These are phyloP conservation scores for Desmodesmus armatus DNA, from an alignment of 139 green algal genomes.

Conservation along the genomic window DNA sequence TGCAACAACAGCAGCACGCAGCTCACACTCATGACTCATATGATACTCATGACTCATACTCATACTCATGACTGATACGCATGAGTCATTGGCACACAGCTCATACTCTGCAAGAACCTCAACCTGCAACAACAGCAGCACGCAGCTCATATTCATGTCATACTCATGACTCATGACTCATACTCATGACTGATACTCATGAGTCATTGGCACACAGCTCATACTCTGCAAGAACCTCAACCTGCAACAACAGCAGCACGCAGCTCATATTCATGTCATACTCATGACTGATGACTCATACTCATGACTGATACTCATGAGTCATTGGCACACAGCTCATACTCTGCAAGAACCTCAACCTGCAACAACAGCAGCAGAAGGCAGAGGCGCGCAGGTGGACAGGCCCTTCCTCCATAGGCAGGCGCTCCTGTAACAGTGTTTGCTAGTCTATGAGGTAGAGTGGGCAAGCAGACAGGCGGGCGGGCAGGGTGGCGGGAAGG, in stretches of 20 bases:
- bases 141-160: not conserved
- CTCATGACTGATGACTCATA: too few species aligned
- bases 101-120: constrained; percentile 87
- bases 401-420: not conserved
- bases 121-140: constrained; percentile 58
- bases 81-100: constrained; percentile 71
- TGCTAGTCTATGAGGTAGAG: too few species aligned
- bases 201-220: constrained; percentile 69
- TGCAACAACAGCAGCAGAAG: not conserved
- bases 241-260: constrained; percentile 40
- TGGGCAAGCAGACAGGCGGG: too few species aligned
- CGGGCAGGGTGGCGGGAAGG: too few species aligned
- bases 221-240: constrained; percentile 90
- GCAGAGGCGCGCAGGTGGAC: not conserved
- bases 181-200: too few species aligned
- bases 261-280: not conserved
- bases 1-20: not conserved
- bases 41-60: too few species aligned
- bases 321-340: constrained; percentile 74
- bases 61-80: too few species aligned
- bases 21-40: not conserved
- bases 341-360: constrained; percentile 90
- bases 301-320: too few species aligned
- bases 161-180: not conserved
- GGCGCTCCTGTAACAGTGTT: not conserved